These are phyloP conservation scores for Berberis thunbergii DNA, from an alignment of 164 flowering plant genomes.

Conservation along the genomic window DNA sequence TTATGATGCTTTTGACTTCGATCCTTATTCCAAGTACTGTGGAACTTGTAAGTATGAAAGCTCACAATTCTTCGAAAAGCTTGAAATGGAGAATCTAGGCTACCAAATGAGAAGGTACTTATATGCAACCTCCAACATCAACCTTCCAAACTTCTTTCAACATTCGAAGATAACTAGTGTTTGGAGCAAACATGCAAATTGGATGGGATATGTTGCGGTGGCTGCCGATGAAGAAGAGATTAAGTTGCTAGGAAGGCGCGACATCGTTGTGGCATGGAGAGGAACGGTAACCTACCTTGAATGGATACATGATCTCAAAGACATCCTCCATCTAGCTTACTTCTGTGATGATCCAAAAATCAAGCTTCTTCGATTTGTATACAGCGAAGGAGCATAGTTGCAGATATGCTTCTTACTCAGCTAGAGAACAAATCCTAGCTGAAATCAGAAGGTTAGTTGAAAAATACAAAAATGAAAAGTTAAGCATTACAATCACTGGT, in stretches of 20 bases:
- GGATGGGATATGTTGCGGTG: too few species aligned
- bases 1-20: slow-evolving; percentile 77
- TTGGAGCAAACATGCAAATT: slow-evolving; percentile 77
- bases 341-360: slow-evolving; percentile 38
- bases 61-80: slow-evolving; percentile 40
- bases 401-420: too few species aligned
- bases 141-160: slow-evolving; percentile 72
- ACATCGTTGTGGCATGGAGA: too few species aligned
- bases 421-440: too few species aligned
- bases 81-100: slow-evolving; percentile 37
- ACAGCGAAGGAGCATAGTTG: too few species aligned
- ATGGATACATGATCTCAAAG: slow-evolving; percentile 68
- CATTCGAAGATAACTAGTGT: slow-evolving; percentile 34
- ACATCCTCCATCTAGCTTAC: slow-evolving; percentile 45
- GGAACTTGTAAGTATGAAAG: slow-evolving; percentile 55
- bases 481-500: too few species aligned
- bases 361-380: slow-evolving; percentile 70
- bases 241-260: too few species aligned
- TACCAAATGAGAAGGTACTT: slow-evolving; percentile 45
- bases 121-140: slow-evolving; percentile 70
- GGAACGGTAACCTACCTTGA: too few species aligned
- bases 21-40: slow-evolving; percentile 65
- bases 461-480: too few species aligned
- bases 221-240: too few species aligned
- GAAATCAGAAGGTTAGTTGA: too few species aligned